Evolutionary conservation across 768 basidiomycete species (phyloP), one percentile per base, ranked within the genome.

Genomic region (Amanita fuliginea): DNA sequence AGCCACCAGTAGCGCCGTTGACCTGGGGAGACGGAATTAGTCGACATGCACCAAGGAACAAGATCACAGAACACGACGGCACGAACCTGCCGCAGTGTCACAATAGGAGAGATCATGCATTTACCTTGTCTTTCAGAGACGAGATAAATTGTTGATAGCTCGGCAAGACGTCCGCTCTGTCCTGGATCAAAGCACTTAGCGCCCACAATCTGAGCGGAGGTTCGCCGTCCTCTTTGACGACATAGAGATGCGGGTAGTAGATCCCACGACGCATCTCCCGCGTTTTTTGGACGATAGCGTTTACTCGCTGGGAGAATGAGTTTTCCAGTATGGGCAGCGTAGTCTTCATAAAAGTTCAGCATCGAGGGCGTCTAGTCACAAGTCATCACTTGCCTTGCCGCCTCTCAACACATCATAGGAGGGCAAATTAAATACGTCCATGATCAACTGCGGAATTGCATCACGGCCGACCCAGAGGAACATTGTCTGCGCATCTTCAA

Each of bases 391-490:
- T 57, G 86, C 92, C 82, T 99, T 99, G 57, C 96, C 96, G 42
- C 91, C 91, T 46, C 87, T 86, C 46, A 99, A 70, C 13, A 84
- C 84, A 36, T 90, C 88, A 60, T 97, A 97, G 55, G 67, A 83
- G 0, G 87, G 83, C 32, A 97, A 73, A 60, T 89, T 81, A 67
- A 99, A 98, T 14, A 97, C 94, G 59, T 99, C 96, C 73, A 83
- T 73, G 53, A 98, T 70, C 42, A 98, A 78, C 60, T 94, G 87
- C 8, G 94, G 90, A n/a, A 98, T 92, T 6, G 96, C 92, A 62
- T 98, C 95, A 26, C 93, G 81, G n/a, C 96, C 96, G 44, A 99
- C 80, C 86, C 91, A 98, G 42, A 98, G 73, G 81, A 99, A 98
- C 60, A 99, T 89, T 18, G 88, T 94, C 65, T 98, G 96, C 1